phyloP scores from a whole-genome alignment of 345 rosid species.

The Brassica rapa region DNA sequence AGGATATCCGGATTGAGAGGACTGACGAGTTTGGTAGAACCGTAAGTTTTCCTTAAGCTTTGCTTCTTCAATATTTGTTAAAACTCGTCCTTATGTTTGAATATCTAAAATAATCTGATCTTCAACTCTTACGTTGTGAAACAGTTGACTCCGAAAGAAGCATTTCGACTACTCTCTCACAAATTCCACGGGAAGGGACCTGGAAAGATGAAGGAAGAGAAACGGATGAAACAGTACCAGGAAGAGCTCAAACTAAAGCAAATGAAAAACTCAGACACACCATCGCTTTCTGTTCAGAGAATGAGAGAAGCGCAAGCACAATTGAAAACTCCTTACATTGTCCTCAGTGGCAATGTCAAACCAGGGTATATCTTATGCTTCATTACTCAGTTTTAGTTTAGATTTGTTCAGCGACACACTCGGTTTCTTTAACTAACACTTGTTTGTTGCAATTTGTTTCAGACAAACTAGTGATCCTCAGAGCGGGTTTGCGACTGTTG shows the following conservation, averaged over 20 bases:
- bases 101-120: neutral
- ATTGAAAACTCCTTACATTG: conserved; percentile 87
- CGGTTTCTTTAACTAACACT: neutral
- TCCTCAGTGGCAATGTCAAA: conserved; percentile 94
- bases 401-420: neutral
- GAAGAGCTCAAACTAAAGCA: conserved; percentile 95
- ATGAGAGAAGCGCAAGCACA: conserved; percentile 96
- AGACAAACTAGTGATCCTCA: conserved; percentile 91
- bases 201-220: conserved; percentile 98
- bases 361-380: conserved; percentile 66
- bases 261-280: conserved; percentile 98
- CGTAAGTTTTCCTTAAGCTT: conserved; percentile 55
- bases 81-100: conserved; percentile 1
- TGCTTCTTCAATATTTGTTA: conserved; percentile 1
- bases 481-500: conserved; percentile 84
- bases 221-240: conserved; percentile 82
- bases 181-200: conserved; percentile 98
- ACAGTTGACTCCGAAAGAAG: conserved; percentile 95
- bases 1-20: conserved; percentile 85
- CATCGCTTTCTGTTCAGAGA: conserved; percentile 83
- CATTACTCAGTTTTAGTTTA: conserved; percentile 3
- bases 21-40: conserved; percentile 94
- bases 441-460: conserved; percentile 38
- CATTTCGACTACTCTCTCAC: conserved; percentile 81
- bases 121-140: conserved; percentile 14